Conservation (phyloP, 73 alveolate genomes). For the Paramecium primaurelia region DNA sequence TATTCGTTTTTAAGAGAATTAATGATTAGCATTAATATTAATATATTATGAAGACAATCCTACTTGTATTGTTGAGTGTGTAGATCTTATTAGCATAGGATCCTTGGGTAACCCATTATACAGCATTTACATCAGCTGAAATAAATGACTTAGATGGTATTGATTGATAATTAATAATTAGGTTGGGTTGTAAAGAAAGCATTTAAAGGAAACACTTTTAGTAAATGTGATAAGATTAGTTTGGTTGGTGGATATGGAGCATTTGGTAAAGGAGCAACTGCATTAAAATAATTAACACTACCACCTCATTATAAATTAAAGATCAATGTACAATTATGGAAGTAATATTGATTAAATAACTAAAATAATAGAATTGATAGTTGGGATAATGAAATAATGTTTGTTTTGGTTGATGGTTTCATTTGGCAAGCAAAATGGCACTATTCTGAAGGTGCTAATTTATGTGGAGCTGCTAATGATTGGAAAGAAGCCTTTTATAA, state of each 20-base stretch:
- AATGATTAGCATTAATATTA: not conserved
- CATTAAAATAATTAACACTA: not conserved
- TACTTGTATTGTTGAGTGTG: not conserved
- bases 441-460: slow-evolving; percentile 13
- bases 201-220: not conserved
- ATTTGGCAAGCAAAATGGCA: slow-evolving; percentile 51
- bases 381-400: slow-evolving; percentile 42
- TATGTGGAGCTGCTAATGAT: slow-evolving; percentile 32
- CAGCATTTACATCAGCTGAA: slow-evolving; percentile 33
- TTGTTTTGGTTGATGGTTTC: slow-evolving; percentile 13
- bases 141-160: slow-evolving; percentile 36
- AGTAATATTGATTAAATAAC: not conserved
- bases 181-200: slow-evolving; percentile 48
- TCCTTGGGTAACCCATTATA: slow-evolving; percentile 19
- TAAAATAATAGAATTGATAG: slow-evolving; percentile 1
- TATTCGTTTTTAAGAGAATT: slow-evolving; percentile 39
- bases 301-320: slow-evolving; percentile 45
- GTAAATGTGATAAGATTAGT: not conserved
- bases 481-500: slow-evolving; percentile 33
- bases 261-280: slow-evolving; percentile 42
- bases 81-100: not conserved
- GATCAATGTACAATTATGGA: slow-evolving; percentile 26
- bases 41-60: slow-evolving; percentile 5
- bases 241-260: slow-evolving; percentile 51
- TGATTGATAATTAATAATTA: not conserved